Evolutionary conservation across 192 early-diverging fungal genomes (phyloP).

Genomic region (Diversispora eburnea): DNA sequence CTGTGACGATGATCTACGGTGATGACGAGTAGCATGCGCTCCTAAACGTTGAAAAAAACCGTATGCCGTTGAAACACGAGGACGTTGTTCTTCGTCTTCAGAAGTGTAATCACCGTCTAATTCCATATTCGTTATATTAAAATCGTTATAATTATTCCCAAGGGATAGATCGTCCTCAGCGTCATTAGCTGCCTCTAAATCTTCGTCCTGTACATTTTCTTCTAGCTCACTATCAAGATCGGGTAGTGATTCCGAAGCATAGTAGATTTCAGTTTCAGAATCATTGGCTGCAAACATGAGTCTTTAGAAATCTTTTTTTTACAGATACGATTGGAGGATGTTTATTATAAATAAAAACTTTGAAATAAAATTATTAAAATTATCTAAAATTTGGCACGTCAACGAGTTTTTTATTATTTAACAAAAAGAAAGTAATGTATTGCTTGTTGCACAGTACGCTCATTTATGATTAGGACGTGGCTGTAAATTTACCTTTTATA

Average conservation of each 20-base stretch:
- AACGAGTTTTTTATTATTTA: too few relatives aligned
- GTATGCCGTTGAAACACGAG: neutral
- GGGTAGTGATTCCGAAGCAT: slow-evolving; percentile 1
- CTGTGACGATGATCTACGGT: slow-evolving; percentile 18
- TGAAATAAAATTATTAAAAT: too few relatives aligned
- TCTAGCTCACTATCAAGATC: slow-evolving; percentile 14
- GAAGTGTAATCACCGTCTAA: slow-evolving; percentile 19
- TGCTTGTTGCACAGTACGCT: too few relatives aligned
- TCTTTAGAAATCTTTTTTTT: too few relatives aligned
- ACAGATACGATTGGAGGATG: too few relatives aligned
- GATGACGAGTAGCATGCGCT: neutral
- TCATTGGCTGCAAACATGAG: slow-evolving; percentile 18
- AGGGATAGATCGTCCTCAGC: neutral
- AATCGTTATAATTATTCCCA: neutral
- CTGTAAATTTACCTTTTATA: too few relatives aligned
- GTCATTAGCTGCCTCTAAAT: slow-evolving; percentile 4
- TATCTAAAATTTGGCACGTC: too few relatives aligned
- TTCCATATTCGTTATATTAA: slow-evolving; percentile 17
- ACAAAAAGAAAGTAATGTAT: too few relatives aligned
- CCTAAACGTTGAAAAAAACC: neutral
- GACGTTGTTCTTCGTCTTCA: slow-evolving; percentile 22
- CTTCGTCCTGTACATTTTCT: slow-evolving; percentile 7
- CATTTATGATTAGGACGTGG: too few relatives aligned
- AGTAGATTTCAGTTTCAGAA: slow-evolving; percentile 2
- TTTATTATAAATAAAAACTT: too few relatives aligned